These are phyloP conservation scores for Taphrina pruni DNA, from an alignment of 1,139 yeast species.

Conservation along the genomic window DNA sequence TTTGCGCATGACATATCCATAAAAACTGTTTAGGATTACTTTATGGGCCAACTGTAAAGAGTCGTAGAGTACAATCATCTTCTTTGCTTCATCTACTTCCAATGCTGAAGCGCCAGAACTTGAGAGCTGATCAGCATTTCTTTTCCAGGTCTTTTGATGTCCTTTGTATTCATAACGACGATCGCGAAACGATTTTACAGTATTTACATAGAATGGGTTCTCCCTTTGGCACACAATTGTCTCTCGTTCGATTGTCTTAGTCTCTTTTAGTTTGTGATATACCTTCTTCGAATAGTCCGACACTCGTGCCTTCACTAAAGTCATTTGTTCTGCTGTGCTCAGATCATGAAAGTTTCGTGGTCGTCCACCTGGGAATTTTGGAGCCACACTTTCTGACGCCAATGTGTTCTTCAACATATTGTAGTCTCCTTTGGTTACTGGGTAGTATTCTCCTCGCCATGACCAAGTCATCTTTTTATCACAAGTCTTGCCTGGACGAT, in stretches of 20 bases:
- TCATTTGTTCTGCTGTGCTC: conserved; percentile 76
- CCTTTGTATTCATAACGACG: conserved; percentile 96
- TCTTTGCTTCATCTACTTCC: conserved; percentile 77
- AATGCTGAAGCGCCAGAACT: conserved; percentile 62
- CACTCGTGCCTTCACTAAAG: conserved; percentile 75
- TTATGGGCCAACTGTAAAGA: conserved; percentile 96
- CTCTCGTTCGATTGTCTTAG: conserved; percentile 85
- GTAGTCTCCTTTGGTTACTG: conserved; percentile 90
- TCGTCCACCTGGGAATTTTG: conserved; percentile 57
- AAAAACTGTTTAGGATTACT: conserved; percentile 93
- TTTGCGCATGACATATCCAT: conserved; percentile 98
- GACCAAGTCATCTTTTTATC: conserved; percentile 94
- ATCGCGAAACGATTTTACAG: conserved; percentile 93
- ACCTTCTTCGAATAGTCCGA: conserved; percentile 84
- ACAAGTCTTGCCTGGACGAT: conserved; percentile 91
- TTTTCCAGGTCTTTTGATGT: conserved; percentile 92
- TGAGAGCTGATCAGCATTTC: conserved; percentile 66
- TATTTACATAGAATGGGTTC: conserved; percentile 93
- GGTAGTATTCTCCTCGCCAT: conserved; percentile 97
- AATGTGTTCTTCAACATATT: conserved; percentile 85
- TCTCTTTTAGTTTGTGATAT: conserved; percentile 77
- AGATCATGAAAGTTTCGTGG: conserved; percentile 74
- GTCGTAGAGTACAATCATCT: conserved; percentile 92
- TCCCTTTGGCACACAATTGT: conserved; percentile 97
- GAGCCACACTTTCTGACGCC: conserved; percentile 77